phyloP scores from a whole-genome alignment of 805 yeast genomes.

The Candida patagonica region DNA sequence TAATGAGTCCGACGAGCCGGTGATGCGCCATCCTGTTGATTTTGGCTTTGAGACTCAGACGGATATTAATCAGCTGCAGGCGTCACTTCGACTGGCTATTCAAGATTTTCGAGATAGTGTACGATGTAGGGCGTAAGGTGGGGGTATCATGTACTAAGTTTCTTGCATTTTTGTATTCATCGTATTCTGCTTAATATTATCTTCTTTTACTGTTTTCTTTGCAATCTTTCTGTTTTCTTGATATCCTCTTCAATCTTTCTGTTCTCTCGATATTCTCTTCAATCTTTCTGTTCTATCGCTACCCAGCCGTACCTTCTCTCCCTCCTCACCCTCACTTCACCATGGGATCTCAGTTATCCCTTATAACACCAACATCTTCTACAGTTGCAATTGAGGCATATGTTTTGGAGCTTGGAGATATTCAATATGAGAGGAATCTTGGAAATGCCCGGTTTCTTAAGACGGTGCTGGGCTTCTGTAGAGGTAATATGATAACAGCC shows the following conservation, averaged over 20 bases:
- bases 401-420: constrained; percentile 64
- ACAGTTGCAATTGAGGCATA: constrained; percentile 89
- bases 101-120: constrained; percentile 1
- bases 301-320: neutral
- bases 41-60: constrained; percentile 51
- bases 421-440: constrained; percentile 66
- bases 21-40: constrained; percentile 37
- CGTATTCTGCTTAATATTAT: neutral
- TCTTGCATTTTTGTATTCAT: neutral
- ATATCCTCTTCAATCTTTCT: neutral
- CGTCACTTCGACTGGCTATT: neutral
- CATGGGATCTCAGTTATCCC: constrained; percentile 85
- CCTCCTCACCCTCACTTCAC: neutral
- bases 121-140: neutral
- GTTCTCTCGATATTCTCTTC: neutral
- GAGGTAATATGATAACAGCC: constrained; percentile 55
- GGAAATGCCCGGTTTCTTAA: constrained; percentile 80
- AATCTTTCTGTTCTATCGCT: neutral
- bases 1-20: constrained; percentile 47
- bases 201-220: neutral
- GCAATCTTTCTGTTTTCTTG: neutral
- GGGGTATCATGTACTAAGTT: too few relatives aligned
- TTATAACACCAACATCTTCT: constrained; percentile 74
- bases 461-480: constrained; percentile 54
- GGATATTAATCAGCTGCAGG: neutral